Evolutionary conservation across 257 asterid genomes (phyloP).

Genomic region (Solanum dulcamara): DNA sequence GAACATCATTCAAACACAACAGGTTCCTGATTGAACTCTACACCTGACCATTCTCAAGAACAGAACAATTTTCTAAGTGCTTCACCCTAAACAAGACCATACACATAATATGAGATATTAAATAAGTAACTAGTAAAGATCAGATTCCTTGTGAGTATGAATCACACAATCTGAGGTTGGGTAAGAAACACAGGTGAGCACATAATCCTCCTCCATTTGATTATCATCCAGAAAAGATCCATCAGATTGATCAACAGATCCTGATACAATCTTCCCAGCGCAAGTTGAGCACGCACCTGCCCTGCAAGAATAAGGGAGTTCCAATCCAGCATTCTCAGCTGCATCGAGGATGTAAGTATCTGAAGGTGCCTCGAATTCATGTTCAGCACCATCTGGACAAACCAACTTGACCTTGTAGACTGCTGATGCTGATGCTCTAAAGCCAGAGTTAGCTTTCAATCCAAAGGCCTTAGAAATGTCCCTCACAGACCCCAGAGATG

Average conservation of each 20-base stretch:
- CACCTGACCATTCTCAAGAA: not conserved
- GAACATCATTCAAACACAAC: not conserved
- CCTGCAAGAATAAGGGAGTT: slow-evolving; percentile 81
- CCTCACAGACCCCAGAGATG: slow-evolving; percentile 31
- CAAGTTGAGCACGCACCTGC: slow-evolving; percentile 96
- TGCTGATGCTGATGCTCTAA: slow-evolving; percentile 41
- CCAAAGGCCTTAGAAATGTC: slow-evolving; percentile 38
- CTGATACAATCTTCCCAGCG: slow-evolving; percentile 50
- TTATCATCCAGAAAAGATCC: slow-evolving; percentile 63
- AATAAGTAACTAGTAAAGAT: slow-evolving; percentile 37
- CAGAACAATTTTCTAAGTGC: not conserved
- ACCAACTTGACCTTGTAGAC: slow-evolving; percentile 63
- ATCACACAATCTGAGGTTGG: slow-evolving; percentile 74
- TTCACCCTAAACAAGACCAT: not conserved
- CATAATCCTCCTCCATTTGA: slow-evolving; percentile 44
- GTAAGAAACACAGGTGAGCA: slow-evolving; percentile 72
- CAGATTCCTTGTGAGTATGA: slow-evolving; percentile 73
- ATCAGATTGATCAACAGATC: slow-evolving; percentile 63
- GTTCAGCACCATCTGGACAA: slow-evolving; percentile 47
- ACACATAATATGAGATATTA: not conserved
- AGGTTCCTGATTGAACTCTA: not conserved
- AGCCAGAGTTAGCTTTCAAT: slow-evolving; percentile 32
- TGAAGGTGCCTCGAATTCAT: slow-evolving; percentile 52
- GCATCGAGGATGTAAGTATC: slow-evolving; percentile 64
- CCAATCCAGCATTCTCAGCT: slow-evolving; percentile 65